phyloP scores from a whole-genome alignment of 2,329 filamentous ascomycete species.

The Capronia americana region DNA sequence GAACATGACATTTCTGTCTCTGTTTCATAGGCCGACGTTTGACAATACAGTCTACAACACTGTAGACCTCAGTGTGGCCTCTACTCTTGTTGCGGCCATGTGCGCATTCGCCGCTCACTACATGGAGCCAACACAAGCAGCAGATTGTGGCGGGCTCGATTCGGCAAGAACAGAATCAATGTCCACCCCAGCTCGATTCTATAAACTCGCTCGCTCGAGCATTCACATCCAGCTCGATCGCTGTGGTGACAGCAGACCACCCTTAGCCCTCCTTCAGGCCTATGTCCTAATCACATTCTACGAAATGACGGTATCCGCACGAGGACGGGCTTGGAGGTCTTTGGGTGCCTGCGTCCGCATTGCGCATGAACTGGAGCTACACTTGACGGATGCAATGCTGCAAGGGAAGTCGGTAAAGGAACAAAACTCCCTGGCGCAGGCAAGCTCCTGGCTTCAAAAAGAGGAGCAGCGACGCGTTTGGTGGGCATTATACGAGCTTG shows the following conservation, averaged over 20 bases:
- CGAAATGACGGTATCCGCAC: slow-evolving; percentile 8
- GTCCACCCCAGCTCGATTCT: slow-evolving; percentile 4
- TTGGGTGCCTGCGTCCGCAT: slow-evolving; percentile 16
- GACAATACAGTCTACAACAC: slow-evolving; percentile 10
- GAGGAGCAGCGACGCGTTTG: slow-evolving; percentile 18
- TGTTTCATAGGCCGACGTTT: slow-evolving; percentile 16
- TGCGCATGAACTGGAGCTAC: slow-evolving; percentile 19
- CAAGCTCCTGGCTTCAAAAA: slow-evolving; percentile 3
- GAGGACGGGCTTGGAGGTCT: slow-evolving; percentile 17
- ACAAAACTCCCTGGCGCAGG: neutral
- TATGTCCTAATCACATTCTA: slow-evolving; percentile 16
- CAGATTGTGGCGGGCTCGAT: neutral
- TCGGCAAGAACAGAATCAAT: neutral
- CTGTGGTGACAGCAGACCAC: slow-evolving; percentile 14
- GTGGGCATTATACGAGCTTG: slow-evolving; percentile 19
- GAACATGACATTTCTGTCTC: slow-evolving; percentile 17
- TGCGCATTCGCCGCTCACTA: slow-evolving; percentile 14
- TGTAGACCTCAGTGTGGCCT: neutral
- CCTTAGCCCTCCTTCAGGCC: slow-evolving; percentile 14
- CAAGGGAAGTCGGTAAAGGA: slow-evolving; percentile 9
- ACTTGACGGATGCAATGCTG: slow-evolving; percentile 14
- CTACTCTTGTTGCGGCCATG: slow-evolving; percentile 14
- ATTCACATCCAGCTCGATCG: slow-evolving; percentile 11
- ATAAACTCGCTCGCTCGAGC: slow-evolving; percentile 13
- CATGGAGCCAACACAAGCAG: neutral